Conservation (phyloP, 192 early-diverging fungal species). For the Coemansia sp. region DNA sequence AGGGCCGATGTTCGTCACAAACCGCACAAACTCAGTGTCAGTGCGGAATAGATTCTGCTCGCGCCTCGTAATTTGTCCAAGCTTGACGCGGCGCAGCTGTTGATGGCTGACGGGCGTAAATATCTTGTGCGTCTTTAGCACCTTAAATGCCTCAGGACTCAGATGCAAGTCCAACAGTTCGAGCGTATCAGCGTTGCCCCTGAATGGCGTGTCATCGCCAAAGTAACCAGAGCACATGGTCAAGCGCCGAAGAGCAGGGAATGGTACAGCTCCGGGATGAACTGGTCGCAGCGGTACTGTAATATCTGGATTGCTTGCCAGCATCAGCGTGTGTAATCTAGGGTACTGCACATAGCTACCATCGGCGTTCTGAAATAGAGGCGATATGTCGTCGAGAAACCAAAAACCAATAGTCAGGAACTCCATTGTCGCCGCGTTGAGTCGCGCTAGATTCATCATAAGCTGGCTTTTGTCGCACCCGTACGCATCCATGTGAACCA, state of each 20-base stretch:
- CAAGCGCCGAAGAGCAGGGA: not conserved
- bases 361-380: not conserved
- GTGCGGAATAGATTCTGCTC: not conserved
- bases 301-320: not conserved
- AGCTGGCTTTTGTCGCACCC: not conserved
- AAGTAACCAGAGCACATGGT: not conserved
- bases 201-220: not conserved
- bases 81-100: not conserved
- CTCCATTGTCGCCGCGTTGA: not conserved
- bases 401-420: not conserved
- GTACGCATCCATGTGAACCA: not conserved
- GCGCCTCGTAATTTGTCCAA: not conserved
- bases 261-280: not conserved
- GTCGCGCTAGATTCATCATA: not conserved
- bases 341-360: not conserved
- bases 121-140: not conserved
- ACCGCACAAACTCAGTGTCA: not conserved
- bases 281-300: not conserved
- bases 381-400: not conserved
- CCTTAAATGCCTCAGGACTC: not conserved
- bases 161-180: not conserved
- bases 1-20: not conserved
- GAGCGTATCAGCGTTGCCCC: not conserved
- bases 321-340: not conserved
- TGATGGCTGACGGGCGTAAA: not conserved